Conservation (phyloP, 2,329 filamentous ascomycete species). For the Fusarium denticulatum region DNA sequence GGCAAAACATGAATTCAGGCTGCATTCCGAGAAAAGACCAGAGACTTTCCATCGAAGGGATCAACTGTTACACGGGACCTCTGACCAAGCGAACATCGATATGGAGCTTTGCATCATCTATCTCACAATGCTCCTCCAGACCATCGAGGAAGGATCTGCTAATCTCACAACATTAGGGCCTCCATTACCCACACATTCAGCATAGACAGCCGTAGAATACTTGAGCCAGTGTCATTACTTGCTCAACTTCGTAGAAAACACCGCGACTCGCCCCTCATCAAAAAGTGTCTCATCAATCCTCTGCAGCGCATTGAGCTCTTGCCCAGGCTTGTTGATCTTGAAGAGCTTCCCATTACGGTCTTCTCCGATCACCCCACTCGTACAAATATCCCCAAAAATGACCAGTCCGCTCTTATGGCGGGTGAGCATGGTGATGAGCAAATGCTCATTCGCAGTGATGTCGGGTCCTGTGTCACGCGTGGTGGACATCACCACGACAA, state of each 20-base stretch:
- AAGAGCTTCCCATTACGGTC: not conserved
- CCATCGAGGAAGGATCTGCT: no score
- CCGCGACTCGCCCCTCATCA: not conserved
- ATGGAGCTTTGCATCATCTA: no score
- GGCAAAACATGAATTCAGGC: no score
- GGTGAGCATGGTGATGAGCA: not conserved
- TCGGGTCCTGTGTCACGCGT: not conserved
- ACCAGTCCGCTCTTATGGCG: not conserved
- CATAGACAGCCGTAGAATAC: accelerated
- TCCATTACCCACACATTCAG: not conserved
- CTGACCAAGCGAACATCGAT: no score
- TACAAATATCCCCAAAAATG: not conserved
- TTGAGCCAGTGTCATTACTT: accelerated
- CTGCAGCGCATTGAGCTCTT: not conserved
- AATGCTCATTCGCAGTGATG: not conserved
- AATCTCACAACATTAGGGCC: not conserved
- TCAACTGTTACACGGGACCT: no score
- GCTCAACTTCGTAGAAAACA: accelerated
- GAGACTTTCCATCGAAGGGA: no score
- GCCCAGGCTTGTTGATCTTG: not conserved
- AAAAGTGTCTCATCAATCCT: not conserved
- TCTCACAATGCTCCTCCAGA: no score
- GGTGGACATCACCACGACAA: not conserved
- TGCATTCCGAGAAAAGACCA: no score
- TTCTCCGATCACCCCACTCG: not conserved